phyloP scores from a whole-genome alignment of 2,329 filamentous ascomycete genomes.

The Xylariales sp. region DNA sequence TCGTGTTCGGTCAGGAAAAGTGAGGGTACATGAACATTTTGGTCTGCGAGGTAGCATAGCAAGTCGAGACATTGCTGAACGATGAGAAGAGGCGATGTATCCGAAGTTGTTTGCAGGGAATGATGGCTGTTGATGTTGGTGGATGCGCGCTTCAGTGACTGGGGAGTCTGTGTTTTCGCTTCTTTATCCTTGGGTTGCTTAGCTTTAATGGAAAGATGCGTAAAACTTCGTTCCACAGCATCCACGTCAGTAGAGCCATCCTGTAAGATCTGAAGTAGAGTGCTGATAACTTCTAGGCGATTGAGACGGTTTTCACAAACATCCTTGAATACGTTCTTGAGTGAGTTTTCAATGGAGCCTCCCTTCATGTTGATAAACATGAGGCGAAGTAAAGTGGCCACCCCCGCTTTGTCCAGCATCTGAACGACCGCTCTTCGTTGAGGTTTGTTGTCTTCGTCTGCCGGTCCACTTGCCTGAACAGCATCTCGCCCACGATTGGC shows the following conservation, averaged over 20 bases:
- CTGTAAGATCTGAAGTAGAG: conserved; percentile 91
- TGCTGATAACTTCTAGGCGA: conserved; percentile 91
- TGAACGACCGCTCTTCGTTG: conserved; percentile 88
- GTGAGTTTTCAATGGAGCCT: conserved; percentile 82
- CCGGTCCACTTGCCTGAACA: conserved; percentile 44
- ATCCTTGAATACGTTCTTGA: conserved; percentile 89
- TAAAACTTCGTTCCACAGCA: conserved; percentile 95
- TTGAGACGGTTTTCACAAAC: conserved; percentile 98
- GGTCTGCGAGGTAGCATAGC: conserved; percentile 83
- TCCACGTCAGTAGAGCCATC: conserved; percentile 94
- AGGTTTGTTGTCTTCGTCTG: conserved; percentile 66
- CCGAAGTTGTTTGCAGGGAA: conserved; percentile 73
- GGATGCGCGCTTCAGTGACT: conserved; percentile 78
- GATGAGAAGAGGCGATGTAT: conserved; percentile 93
- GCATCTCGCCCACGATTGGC: conserved; percentile 43
- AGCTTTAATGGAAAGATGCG: conserved; percentile 89
- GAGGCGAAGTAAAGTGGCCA: conserved; percentile 94
- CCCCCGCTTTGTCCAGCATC: conserved; percentile 95
- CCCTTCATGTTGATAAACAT: conserved; percentile 94
- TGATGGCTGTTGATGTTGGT: conserved; percentile 65
- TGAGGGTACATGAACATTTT: conserved; percentile 86
- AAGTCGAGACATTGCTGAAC: conserved; percentile 94
- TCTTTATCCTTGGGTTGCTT: conserved; percentile 79
- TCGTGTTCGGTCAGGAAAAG: conserved; percentile 98
- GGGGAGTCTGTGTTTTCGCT: conserved; percentile 79